Percentiles rank a stretch among this genome's conserved stretches.
phyloP scores from a whole-genome alignment of 2,329 filamentous ascomycete genomes.

The Pseudocercospora fuligena region DNA sequence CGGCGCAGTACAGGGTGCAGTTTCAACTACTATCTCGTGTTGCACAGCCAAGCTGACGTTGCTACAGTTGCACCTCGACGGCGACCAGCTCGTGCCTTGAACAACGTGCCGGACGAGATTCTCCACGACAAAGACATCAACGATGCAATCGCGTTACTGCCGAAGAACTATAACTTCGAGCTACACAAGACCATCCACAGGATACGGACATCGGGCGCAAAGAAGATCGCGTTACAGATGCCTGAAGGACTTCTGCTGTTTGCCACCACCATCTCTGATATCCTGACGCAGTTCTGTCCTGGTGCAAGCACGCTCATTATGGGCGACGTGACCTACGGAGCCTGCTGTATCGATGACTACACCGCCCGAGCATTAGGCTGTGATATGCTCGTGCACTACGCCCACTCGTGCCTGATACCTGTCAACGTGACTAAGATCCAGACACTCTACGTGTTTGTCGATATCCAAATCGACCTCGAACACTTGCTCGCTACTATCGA shows the following conservation, averaged over 20 bases:
- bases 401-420: conserved; percentile 93
- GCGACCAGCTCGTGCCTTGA: conserved; percentile 78
- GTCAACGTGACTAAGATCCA: conserved; percentile 97
- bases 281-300: conserved; percentile 90
- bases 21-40: neutral
- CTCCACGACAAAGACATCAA: conserved; percentile 84
- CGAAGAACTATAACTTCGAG: conserved; percentile 97
- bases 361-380: conserved; percentile 92
- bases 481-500: conserved; percentile 87
- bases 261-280: conserved; percentile 96
- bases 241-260: conserved; percentile 94
- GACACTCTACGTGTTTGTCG: conserved; percentile 96
- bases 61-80: conserved; percentile 70
- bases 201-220: conserved; percentile 78
- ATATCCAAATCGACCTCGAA: conserved; percentile 90
- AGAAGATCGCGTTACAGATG: conserved; percentile 91
- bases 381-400: conserved; percentile 94
- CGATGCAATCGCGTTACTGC: conserved; percentile 82
- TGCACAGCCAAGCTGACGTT: conserved; percentile 8
- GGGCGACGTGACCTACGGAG: conserved; percentile 98
- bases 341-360: conserved; percentile 98
- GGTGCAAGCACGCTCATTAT: conserved; percentile 94
- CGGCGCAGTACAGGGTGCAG: conserved; percentile 70
- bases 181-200: conserved; percentile 97
- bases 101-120: conserved; percentile 88